Percentiles rank a stretch among this genome's conserved stretches.
These are phyloP conservation scores for Collybiopsis luxurians DNA, from an alignment of 768 basidiomycete genomes.

Conservation along the genomic window DNA sequence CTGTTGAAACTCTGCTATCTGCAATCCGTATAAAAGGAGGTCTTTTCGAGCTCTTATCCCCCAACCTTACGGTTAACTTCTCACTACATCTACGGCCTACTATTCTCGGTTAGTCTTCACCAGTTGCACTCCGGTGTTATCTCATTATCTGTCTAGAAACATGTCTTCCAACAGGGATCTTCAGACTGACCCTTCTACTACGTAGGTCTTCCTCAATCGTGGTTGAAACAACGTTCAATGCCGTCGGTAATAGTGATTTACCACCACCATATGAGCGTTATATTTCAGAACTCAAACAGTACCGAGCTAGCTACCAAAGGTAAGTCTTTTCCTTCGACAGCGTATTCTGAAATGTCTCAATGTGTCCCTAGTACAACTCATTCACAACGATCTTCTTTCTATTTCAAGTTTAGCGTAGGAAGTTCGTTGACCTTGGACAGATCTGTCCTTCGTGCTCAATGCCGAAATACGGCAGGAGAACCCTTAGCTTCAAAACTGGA, in stretches of 20 bases:
- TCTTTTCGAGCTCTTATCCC: too few relatives aligned
- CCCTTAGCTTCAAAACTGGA: too few relatives aligned
- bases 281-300: background rate
- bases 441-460: too few relatives aligned
- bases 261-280: background rate
- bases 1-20: too few relatives aligned
- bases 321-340: background rate
- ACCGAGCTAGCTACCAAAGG: background rate
- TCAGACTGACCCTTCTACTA: background rate
- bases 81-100: background rate
- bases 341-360: background rate
- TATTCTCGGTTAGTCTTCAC: background rate
- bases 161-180: background rate
- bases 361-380: background rate
- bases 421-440: background rate
- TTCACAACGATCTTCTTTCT: background rate
- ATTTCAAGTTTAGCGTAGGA: background rate
- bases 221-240: background rate
- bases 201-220: background rate
- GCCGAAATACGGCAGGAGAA: too few relatives aligned
- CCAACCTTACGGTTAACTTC: too few relatives aligned
- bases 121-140: too few relatives aligned
- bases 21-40: too few relatives aligned
- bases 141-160: too few relatives aligned
- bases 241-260: too few relatives aligned